A percentile compares a stretch with the other conserved stretches of the same genome.
These are phyloP conservation scores for Solanum hybrid DNA, from an alignment of 305 asterid genomes.

Conservation along the genomic window DNA sequence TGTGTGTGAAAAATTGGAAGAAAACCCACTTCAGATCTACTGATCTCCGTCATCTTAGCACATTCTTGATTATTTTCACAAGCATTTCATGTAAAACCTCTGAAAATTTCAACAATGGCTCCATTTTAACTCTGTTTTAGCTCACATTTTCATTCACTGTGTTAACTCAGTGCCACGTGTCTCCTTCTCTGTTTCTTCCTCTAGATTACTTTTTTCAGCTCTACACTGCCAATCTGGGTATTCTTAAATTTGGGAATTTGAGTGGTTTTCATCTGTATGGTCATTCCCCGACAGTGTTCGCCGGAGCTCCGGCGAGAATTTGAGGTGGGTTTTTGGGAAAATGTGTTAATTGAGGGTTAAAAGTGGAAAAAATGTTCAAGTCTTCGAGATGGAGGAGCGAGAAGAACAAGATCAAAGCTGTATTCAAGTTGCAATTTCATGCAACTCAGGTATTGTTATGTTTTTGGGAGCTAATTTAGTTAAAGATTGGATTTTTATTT, in stretches of 20 bases:
- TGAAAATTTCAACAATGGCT: background rate
- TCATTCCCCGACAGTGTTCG: slow-evolving; percentile 25
- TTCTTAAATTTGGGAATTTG: slow-evolving; percentile 15
- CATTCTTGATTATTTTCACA: slow-evolving; percentile 19
- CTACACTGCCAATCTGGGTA: slow-evolving; percentile 20
- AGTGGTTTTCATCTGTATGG: slow-evolving; percentile 26
- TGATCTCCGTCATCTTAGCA: slow-evolving; percentile 11
- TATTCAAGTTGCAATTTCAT: slow-evolving; percentile 90
- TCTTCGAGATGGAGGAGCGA: slow-evolving; percentile 90
- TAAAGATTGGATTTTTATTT: background rate
- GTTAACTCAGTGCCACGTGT: slow-evolving; percentile 14
- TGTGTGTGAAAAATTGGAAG: background rate
- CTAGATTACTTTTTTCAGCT: background rate
- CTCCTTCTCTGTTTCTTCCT: slow-evolving; percentile 4
- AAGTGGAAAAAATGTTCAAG: slow-evolving; percentile 59
- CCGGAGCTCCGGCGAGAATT: slow-evolving; percentile 64
- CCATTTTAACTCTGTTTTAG: slow-evolving; percentile 8
- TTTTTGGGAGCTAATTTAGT: background rate
- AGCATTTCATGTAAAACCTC: slow-evolving; percentile 11
- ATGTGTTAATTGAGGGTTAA: slow-evolving; percentile 29
- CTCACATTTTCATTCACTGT: slow-evolving; percentile 27
- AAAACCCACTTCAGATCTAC: slow-evolving; percentile 35
- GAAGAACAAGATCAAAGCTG: slow-evolving; percentile 85
- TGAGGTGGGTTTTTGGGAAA: slow-evolving; percentile 7
- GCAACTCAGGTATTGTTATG: slow-evolving; percentile 66